These are phyloP conservation scores for Mortierella polycephala DNA, from an alignment of 371 early-diverging fungal species.

Conservation along the genomic window DNA sequence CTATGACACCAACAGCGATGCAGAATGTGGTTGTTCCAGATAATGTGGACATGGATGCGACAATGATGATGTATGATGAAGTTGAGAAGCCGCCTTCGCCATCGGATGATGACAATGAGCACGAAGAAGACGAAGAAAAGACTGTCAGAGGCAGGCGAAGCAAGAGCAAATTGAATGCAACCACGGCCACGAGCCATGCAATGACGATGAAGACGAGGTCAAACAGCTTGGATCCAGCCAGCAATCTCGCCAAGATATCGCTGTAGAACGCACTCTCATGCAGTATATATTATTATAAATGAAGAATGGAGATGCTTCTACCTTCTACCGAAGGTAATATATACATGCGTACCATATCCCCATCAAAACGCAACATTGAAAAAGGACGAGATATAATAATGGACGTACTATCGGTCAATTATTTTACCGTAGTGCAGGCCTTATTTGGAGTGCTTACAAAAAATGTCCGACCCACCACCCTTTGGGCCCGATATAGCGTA, in stretches of 20 bases:
- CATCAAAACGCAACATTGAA: background rate
- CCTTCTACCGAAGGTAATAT: no score
- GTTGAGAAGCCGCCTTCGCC: slow-evolving; percentile 35
- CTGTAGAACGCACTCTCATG: slow-evolving; percentile 7
- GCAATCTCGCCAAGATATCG: slow-evolving; percentile 32
- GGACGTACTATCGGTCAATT: background rate
- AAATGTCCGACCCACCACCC: no score
- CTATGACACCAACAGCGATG: background rate
- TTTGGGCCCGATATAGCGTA: no score
- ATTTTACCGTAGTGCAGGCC: background rate
- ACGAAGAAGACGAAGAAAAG: slow-evolving; percentile 33
- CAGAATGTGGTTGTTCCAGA: slow-evolving; percentile 20
- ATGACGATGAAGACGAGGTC: slow-evolving; percentile 48
- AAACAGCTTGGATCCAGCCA: slow-evolving; percentile 33
- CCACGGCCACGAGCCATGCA: slow-evolving; percentile 13
- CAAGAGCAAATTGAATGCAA: background rate
- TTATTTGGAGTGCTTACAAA: no score
- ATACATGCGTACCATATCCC: no score
- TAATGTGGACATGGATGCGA: slow-evolving; percentile 27
- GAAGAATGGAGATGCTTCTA: no score
- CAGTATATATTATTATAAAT: no score
- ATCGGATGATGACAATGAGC: slow-evolving; percentile 34
- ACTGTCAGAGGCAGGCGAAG: slow-evolving; percentile 3
- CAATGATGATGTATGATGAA: slow-evolving; percentile 36
- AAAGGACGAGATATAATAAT: background rate